Evolutionary conservation across 1,284 basidiomycete species (phyloP).

Genomic region (Inonotus hispidus): DNA sequence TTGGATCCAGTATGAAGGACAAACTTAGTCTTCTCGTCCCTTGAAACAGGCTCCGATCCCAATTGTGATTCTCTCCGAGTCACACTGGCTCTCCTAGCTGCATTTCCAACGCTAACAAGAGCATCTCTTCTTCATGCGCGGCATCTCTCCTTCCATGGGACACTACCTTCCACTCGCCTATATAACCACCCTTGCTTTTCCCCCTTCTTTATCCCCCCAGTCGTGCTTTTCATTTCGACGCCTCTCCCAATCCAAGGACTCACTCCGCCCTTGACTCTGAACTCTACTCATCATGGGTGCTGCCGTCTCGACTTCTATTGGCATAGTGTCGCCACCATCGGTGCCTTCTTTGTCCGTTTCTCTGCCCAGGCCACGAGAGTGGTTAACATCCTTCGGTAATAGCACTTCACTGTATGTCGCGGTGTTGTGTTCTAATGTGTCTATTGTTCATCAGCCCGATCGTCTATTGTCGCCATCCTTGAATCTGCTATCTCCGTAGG

Average conservation of each 20-base stretch:
- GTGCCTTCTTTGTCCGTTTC: conserved; percentile 15
- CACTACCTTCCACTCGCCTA: not conserved
- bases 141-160: not conserved
- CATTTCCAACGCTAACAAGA: conserved; percentile 9
- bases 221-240: not conserved
- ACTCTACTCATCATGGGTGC: conserved; percentile 12
- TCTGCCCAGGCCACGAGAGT: conserved; percentile 12
- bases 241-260: not conserved
- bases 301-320: conserved; percentile 11
- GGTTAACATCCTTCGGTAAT: conserved; percentile 16
- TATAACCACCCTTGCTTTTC: conserved; percentile 1
- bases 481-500: conserved; percentile 53
- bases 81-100: not conserved
- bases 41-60: conserved; percentile 12
- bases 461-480: conserved; percentile 56
- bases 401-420: not conserved
- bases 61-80: not conserved
- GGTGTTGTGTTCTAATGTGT: not conserved
- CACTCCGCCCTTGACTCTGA: not conserved
- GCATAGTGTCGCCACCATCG: conserved; percentile 16
- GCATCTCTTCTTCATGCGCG: not conserved
- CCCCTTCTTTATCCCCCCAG: not conserved
- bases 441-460: conserved; percentile 42
- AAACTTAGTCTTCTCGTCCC: conserved; percentile 4
- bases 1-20: conserved; percentile 1